Evolutionary conservation across 345 rosid genomes (phyloP).

Genomic region (Arabidopsis arenosa): DNA sequence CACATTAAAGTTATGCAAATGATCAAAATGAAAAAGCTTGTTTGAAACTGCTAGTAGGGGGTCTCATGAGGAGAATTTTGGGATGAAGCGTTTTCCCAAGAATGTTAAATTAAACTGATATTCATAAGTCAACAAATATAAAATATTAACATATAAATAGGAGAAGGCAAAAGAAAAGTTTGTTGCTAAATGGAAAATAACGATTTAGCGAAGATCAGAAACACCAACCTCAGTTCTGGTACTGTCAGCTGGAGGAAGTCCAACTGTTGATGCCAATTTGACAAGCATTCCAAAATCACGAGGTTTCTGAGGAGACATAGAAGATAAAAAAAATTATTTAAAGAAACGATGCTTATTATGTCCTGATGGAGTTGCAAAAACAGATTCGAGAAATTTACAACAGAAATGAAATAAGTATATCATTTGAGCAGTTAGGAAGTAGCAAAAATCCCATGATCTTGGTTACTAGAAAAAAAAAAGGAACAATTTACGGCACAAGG

Average conservation of each 20-base stretch:
- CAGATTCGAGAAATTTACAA: background rate
- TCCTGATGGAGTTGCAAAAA: constrained; percentile 1
- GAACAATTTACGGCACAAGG: constrained; percentile 13
- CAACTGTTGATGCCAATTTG: constrained; percentile 63
- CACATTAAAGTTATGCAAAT: background rate
- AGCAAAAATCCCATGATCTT: constrained; percentile 5
- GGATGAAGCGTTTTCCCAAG: constrained; percentile 1
- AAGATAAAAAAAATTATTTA: background rate
- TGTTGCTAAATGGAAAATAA: constrained; percentile 13
- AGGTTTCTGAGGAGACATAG: constrained; percentile 61
- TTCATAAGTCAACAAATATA: constrained; percentile 18
- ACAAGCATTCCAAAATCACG: constrained; percentile 63
- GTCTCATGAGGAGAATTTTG: constrained; percentile 4
- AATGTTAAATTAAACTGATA: constrained; percentile 22
- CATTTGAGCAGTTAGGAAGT: background rate
- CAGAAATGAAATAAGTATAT: background rate
- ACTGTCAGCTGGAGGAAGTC: constrained; percentile 59
- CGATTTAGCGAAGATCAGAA: constrained; percentile 22
- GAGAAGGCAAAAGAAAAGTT: constrained; percentile 14
- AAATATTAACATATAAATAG: background rate
- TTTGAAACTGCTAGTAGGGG: constrained; percentile 10
- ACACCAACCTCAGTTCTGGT: constrained; percentile 67
- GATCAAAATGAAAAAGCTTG: constrained; percentile 3
- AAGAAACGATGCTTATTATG: background rate
- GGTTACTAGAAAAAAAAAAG: constrained; percentile 1